phyloP scores from a whole-genome alignment of 139 green algal genomes.

The Astrephomene gubernaculifera region DNA sequence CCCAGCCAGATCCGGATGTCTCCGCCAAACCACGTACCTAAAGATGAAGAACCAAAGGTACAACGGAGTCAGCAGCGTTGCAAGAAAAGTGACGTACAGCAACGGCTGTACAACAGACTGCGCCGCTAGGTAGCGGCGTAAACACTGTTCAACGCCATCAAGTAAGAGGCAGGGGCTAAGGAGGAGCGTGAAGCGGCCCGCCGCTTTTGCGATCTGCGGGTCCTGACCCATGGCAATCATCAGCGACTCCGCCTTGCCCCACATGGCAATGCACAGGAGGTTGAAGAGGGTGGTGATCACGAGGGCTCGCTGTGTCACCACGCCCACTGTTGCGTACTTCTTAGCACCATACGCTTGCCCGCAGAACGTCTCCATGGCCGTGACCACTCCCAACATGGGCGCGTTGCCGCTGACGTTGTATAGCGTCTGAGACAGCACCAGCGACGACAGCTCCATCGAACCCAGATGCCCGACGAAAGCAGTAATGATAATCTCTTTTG shows the following conservation, averaged over 20 bases:
- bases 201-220: no score
- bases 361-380: conserved; percentile 75
- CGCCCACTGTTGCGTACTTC: conserved; percentile 46
- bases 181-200: no score
- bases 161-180: no score
- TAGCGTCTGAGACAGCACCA: conserved; percentile 67
- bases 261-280: conserved; percentile 38
- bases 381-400: conserved; percentile 66
- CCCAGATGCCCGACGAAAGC: conserved; percentile 65
- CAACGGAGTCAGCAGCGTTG: conserved; percentile 61
- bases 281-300: conserved; percentile 59
- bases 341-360: conserved; percentile 66
- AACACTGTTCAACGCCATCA: no score
- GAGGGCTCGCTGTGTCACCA: conserved; percentile 60
- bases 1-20: no score
- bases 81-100: conserved; percentile 63
- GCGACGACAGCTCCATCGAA: conserved; percentile 54
- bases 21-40: no score
- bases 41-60: conserved; percentile 70
- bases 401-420: no score
- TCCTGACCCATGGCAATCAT: conserved; percentile 65
- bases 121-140: no score
- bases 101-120: conserved; percentile 63
- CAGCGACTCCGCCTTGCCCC: conserved; percentile 45
- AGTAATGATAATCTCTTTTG: conserved; percentile 74